Base-by-base conservation (phyloP, 2,329 filamentous ascomycete species). In the Fusarium lyarnte region DNA sequence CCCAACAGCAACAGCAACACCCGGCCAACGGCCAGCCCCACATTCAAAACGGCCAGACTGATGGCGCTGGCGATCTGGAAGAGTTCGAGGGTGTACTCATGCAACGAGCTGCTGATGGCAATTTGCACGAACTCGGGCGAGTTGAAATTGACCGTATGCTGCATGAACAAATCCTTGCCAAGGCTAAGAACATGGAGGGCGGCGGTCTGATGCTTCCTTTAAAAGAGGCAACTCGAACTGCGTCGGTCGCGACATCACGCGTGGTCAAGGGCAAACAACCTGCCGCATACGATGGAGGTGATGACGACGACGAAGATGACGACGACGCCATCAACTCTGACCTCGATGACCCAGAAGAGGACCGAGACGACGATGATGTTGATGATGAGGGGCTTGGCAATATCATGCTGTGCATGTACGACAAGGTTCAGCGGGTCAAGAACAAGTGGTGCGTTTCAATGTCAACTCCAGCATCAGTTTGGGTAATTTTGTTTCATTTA, bases 261-360 rank as follows among this genome's bases (percentile, higher is more conserved):
- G 54, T 68, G 29, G 74, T 67, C 33, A 80, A 80, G 59, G 74
- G 76, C 19, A 79, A 78, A 36, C 82, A 82, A 12, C 78, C 84
- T 12, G 82, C 82, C 36, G 84, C 91, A 67, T 87, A 88, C 57
- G 92, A 95, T 74, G 92, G 85, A 42, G 87, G 87, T 33, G 89
- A 90, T 47, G 89, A 73, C 31, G 70, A 88, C 47, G 87, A 89
- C 39, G 86, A 88, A 64, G 89, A 90, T 17, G 95, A 98, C 73
- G 95, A 97, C 74, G 95, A 99, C 81, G 96, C 95, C 4, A 99
- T 99, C 84, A 99, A 99, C 82, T 98, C 96, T 1, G 96, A 99
- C 78, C 90, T 99, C 7, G 96, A 99, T 79, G 96, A 99, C 79
- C 91, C 95, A 0, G 95, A 98, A 70, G 96, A 98, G 69, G 91